Base-by-base conservation (phyloP, 1,139 yeast genomes). In the Taphrina sp. region DNA sequence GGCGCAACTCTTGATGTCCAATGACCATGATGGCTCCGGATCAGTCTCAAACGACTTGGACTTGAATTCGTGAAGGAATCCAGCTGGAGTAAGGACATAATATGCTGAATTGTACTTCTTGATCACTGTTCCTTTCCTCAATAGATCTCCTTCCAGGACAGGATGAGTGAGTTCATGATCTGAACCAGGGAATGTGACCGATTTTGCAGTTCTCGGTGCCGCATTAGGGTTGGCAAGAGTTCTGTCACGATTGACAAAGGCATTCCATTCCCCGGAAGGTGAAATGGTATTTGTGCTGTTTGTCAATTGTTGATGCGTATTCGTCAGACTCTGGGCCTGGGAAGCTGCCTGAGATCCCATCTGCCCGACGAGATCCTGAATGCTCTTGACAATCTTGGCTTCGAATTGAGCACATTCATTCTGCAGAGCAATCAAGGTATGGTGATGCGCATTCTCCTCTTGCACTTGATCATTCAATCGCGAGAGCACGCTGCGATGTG, bases 1-100 rank as follows among this genome's bases (percentile, higher is more conserved):
- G 36, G 68, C 63, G 51, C 76, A 68, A 23, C 75, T 80, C 3
- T 81, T 80, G 45, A 77, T 64, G 60, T 72, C 76, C 24, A 77
- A 63, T 29, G 76, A 72, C 57, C 75, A 63, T 41, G 73, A 72
- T 5, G 81, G 80, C 14, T 68, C 67, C 7, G 76, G 69, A 60
- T 75, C 78, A 55, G 65, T 66, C 43, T 69, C 64, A 46, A 65
- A 66, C 38, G 76, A 73, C 60, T 72, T 69, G 12, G 77, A 69
- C 59, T 72, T 72, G 67, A 74, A 78, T 62, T 75, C 76, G 59
- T 74, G 75, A 42, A 77, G 63, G 64, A 69, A 76, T 29, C 73
- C 69, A 0, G 77, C 61, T 20, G 72, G 74, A 2, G 81, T 73
- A 52, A 77, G 67, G 37, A 75, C 81, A 64, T 70, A 77, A 63